Base-by-base conservation (phyloP, 768 basidiomycete species). In the Plicaturopsis crispa region DNA sequence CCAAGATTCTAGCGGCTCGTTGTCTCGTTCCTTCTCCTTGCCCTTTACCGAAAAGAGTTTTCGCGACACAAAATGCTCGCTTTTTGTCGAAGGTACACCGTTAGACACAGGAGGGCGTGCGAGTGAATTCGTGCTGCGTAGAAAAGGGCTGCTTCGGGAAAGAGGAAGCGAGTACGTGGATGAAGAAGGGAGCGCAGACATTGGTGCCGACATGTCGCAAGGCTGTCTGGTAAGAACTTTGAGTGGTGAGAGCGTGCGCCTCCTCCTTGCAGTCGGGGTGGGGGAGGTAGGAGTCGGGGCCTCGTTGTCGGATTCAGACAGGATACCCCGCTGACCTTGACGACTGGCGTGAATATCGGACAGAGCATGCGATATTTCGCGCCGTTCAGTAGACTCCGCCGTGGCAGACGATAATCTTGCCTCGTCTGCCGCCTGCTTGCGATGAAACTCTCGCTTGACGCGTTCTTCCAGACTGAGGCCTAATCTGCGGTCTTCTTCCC, bases 401-500 rank as follows among this genome's bases (percentile, higher is more conserved):
- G 48, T 49, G 21, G 51, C 21, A 6, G 55, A 42, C 22, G 46
- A 13, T 0, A 50, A 43, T 7, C 52, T 45, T n/a, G 43, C 45
- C 35, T 24, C 17, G 6, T 28, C 10, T 14, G 10, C 10, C 14
- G 26, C 26, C 8, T 8, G 26, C 14, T 8, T 8, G 26, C 26
- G 65, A 16, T 35, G 48, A 60, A 34, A 63, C 41, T 61, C 66
- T 33, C 45, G 57, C 32, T 52, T 57, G 40, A 61, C 61, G 39
- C 67, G 56, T 42, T 68, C 62, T 36, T 66, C 61, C 42, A 73
- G 51, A 34, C 63, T 56, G 7, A 69, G 44, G 4, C 70, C 72
- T 26, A 58, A 54, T 31, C 61, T 55, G 24, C 68, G 63, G 40
- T 73, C 69, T 17, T 62, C 61, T 31, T 68, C 66, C 67, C 67